Evolutionary conservation across 805 yeast genomes (phyloP), one percentile per base, ranked within the genome.

Genomic region (Candida qinlingensis): DNA sequence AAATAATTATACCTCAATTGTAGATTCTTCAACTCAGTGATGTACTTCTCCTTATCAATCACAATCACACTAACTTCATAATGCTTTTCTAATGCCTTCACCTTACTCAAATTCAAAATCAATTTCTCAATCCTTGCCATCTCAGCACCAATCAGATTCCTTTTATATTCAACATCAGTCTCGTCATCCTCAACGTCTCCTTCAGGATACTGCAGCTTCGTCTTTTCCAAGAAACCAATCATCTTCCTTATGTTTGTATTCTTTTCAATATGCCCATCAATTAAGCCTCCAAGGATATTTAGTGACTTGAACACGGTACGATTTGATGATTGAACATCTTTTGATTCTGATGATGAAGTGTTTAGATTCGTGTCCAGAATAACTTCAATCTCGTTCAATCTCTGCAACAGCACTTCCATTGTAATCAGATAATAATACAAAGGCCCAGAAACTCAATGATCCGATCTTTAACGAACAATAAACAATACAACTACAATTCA

Each of bases 1-100:
- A 62, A 39, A 11, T 39, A 46, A 35, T 62, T 60, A 41, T 61
- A 61, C 29, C 50, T 36, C 19, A 58, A 28, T 45, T 56, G 58
- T 34, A 57, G 35, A 7, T 38, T 7, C 7, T 43, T 39, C 7
- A 60, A 35, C n/a, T 49, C 48, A 5, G 27, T 42, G 4, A 12
- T 27, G 13, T 13, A 25, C 9, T 25, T n/a, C 11, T 50, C 34
- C 13, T 43, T 30, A 6, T 54, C 53, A 1, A 53, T 36, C 4
- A 45, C 33, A 6, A 50, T 39, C 31, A 46, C 41, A 2, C 42
- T 47, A 34, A 53, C 38, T 6, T 45, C 26, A 26, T 39, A 40
- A 26, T 47, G 41, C 37, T 39, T 44, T 42, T 49, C 49, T 5
- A 49, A 25, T n/a, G 41, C 30, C 37, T 35, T 44, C 34, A 50